Percentiles rank a stretch among this genome's conserved stretches.
phyloP scores from a whole-genome alignment of 176 grass and related monocot genomes.

The Coix lacrymajobi region DNA sequence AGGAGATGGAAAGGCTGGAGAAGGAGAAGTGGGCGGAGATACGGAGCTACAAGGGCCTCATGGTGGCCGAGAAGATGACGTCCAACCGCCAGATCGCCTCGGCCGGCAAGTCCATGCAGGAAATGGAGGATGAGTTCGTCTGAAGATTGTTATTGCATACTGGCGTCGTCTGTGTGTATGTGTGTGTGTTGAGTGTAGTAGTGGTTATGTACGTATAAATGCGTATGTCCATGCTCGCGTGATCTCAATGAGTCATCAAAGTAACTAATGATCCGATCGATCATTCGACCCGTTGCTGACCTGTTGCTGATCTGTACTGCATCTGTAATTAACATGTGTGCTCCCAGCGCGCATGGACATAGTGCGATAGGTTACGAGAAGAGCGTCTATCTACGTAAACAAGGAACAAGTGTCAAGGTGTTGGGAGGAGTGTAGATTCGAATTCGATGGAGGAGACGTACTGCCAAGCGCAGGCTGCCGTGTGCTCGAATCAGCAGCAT shows the following conservation, averaged over 20 bases:
- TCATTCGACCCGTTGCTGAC: background rate
- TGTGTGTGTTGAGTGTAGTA: background rate
- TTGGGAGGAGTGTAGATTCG: background rate
- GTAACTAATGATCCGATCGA: background rate
- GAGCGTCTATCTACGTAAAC: background rate
- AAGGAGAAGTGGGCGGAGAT: slow-evolving; percentile 71
- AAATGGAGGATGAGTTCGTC: slow-evolving; percentile 92
- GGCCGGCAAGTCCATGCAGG: slow-evolving; percentile 74
- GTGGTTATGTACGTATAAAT: background rate
- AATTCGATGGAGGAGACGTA: background rate
- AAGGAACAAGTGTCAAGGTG: background rate
- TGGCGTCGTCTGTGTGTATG: background rate
- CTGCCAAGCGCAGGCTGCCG: background rate
- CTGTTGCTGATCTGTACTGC: background rate
- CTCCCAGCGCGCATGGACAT: background rate
- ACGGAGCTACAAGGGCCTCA: slow-evolving; percentile 89
- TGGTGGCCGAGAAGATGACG: slow-evolving; percentile 96
- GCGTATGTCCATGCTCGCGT: background rate
- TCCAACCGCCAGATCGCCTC: slow-evolving; percentile 96
- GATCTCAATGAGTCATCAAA: background rate
- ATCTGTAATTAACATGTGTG: background rate
- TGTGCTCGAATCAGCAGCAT: background rate
- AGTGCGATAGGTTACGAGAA: background rate
- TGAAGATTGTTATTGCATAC: background rate
- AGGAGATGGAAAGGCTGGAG: slow-evolving; percentile 67